Evolutionary conservation across 1,284 basidiomycete genomes (phyloP).

Genomic region (Trametes pubescens): DNA sequence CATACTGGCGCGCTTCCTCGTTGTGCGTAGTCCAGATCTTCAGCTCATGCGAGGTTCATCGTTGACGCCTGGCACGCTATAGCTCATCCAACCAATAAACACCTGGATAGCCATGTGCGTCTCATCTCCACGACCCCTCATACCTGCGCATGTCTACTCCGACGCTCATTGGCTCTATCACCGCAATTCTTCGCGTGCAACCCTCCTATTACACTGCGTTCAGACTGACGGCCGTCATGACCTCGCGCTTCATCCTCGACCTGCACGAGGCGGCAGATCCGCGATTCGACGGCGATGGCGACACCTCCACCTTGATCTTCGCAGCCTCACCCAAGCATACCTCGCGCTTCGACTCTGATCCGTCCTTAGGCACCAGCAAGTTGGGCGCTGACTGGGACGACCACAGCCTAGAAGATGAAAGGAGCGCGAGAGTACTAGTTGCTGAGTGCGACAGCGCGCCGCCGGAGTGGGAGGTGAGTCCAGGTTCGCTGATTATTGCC

Average conservation of each 20-base stretch:
- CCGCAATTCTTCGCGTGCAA: too few species aligned
- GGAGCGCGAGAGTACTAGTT: background rate
- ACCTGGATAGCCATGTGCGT: conserved; percentile 20
- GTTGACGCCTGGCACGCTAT: background rate
- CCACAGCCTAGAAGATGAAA: background rate
- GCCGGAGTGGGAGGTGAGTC: background rate
- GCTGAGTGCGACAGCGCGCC: background rate
- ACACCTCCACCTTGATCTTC: background rate
- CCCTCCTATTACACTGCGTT: too few species aligned
- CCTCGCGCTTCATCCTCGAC: conserved; percentile 23
- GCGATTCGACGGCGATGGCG: background rate
- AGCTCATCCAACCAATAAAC: conserved; percentile 21
- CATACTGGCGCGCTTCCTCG: background rate
- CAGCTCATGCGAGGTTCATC: background rate
- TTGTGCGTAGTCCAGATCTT: background rate
- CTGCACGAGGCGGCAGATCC: conserved; percentile 14
- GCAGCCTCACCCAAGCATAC: background rate
- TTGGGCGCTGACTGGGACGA: too few species aligned
- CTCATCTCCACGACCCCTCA: background rate
- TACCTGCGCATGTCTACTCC: background rate
- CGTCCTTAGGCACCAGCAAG: background rate
- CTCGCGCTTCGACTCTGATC: background rate
- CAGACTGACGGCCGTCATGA: conserved; percentile 21
- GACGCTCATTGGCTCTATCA: too few species aligned
- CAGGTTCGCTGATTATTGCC: background rate